Conservation (phyloP, 345 rosid genomes). For the Corchorus capsularis region DNA sequence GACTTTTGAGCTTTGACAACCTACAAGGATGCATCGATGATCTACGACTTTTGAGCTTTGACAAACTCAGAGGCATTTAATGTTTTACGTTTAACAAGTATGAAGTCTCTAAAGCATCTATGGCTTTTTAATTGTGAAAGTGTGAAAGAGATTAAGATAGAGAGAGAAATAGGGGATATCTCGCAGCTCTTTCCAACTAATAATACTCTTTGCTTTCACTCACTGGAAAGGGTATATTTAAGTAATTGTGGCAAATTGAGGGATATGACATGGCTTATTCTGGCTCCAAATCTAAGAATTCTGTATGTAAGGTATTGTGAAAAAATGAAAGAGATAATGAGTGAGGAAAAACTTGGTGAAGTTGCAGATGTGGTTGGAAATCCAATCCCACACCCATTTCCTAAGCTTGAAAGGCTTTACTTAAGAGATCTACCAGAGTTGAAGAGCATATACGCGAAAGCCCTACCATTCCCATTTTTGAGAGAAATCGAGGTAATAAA, state of each 20-base stretch:
- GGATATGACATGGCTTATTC: slow-evolving; percentile 30
- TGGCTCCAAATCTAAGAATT: slow-evolving; percentile 17
- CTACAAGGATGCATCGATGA: background rate
- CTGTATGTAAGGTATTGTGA: slow-evolving; percentile 8
- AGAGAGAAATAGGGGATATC: background rate
- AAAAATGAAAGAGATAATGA: slow-evolving; percentile 22
- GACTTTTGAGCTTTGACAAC: background rate
- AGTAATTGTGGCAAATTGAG: background rate
- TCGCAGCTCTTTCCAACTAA: too few species aligned
- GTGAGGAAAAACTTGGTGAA: background rate
- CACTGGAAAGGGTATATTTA: too few species aligned
- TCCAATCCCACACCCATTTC: slow-evolving; percentile 3
- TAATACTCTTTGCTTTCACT: too few species aligned
- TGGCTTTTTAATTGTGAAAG: background rate
- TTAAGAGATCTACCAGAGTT: slow-evolving; percentile 9
- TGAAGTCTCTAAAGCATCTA: background rate
- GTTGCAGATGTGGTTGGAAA: background rate
- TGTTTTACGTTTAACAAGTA: background rate
- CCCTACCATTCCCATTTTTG: slow-evolving; percentile 21
- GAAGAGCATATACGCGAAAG: slow-evolving; percentile 23
- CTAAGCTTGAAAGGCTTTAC: slow-evolving; percentile 17
- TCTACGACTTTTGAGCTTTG: background rate
- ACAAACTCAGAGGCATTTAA: background rate
- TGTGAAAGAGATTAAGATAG: background rate
- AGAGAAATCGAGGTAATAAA: background rate